Evolutionary conservation across 441 rosid genomes (phyloP).

Genomic region (Macaranga tanarius): DNA sequence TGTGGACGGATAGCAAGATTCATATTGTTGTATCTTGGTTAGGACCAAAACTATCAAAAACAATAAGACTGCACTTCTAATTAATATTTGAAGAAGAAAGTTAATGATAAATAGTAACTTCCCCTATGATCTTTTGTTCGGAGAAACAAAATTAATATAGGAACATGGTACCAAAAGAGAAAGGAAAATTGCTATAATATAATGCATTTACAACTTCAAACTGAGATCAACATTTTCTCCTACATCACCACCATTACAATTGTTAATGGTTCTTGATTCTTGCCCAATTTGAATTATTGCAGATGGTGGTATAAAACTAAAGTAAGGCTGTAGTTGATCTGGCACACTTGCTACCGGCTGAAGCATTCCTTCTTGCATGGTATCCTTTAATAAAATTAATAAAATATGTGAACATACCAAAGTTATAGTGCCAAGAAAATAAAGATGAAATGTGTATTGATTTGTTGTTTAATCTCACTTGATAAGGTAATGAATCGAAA

Average conservation of each 20-base stretch:
- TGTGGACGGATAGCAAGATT: no score
- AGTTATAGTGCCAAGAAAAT: no score
- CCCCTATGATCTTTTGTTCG: no score
- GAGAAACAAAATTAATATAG: no score
- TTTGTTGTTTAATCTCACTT: conserved; percentile 31
- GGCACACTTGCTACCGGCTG: conserved; percentile 17
- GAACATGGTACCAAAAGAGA: no score
- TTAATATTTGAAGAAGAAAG: no score
- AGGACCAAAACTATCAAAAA: no score
- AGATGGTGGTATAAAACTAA: conserved; percentile 49
- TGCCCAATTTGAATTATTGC: conserved; percentile 28
- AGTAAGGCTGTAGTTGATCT: conserved; percentile 30
- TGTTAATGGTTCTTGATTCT: conserved; percentile 18
- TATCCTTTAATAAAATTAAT: conserved; percentile 26
- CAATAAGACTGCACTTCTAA: no score
- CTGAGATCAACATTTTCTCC: conserved; percentile 50
- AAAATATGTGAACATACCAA: neutral
- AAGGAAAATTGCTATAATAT: no score
- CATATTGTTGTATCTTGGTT: no score
- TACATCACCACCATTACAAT: conserved; percentile 31
- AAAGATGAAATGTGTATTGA: neutral
- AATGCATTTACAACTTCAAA: conserved; percentile 38
- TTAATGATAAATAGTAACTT: no score
- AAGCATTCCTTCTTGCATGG: conserved; percentile 26
- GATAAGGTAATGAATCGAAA: conserved; percentile 36